A percentile compares a stretch with the other conserved stretches of the same genome.
Conservation (phyloP, 2,329 filamentous ascomycete genomes). For the Diaporthe sp. region DNA sequence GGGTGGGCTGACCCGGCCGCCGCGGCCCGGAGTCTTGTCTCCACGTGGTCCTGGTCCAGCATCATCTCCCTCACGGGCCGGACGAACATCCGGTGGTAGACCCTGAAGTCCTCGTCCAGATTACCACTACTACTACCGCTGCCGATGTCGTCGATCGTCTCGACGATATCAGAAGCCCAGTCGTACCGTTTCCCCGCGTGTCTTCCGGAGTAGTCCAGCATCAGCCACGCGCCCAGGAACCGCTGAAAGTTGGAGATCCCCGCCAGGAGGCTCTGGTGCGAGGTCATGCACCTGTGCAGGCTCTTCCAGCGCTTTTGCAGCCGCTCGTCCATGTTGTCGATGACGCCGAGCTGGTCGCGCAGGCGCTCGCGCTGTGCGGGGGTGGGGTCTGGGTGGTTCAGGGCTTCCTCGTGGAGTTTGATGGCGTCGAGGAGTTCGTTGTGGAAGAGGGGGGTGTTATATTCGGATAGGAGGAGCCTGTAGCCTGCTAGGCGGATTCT, state of each 20-base stretch:
- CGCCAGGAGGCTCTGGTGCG: neutral
- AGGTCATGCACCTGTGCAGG: neutral
- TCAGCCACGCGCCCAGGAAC: neutral
- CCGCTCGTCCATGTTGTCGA: neutral
- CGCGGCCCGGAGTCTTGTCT: neutral
- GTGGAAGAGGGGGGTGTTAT: neutral
- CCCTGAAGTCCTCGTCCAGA: neutral
- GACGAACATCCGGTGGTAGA: neutral
- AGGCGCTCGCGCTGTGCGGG: neutral
- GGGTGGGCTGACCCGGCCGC: neutral
- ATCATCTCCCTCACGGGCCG: neutral
- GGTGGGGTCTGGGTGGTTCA: neutral
- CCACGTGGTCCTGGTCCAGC: conserved; percentile 6
- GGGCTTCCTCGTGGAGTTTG: neutral
- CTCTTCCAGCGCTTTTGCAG: neutral
- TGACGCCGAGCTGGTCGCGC: neutral
- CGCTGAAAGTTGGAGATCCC: neutral
- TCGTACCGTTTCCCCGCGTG: neutral
- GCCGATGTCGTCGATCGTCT: neutral
- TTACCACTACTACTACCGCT: neutral
- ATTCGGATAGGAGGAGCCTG: neutral
- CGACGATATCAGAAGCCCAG: neutral
- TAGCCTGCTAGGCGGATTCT: neutral
- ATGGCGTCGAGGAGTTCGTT: neutral
- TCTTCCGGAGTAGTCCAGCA: neutral